A percentile compares a stretch with the other conserved stretches of the same genome.
phyloP scores from a whole-genome alignment of 805 yeast species.

The Starmerella lactis-condensi region DNA sequence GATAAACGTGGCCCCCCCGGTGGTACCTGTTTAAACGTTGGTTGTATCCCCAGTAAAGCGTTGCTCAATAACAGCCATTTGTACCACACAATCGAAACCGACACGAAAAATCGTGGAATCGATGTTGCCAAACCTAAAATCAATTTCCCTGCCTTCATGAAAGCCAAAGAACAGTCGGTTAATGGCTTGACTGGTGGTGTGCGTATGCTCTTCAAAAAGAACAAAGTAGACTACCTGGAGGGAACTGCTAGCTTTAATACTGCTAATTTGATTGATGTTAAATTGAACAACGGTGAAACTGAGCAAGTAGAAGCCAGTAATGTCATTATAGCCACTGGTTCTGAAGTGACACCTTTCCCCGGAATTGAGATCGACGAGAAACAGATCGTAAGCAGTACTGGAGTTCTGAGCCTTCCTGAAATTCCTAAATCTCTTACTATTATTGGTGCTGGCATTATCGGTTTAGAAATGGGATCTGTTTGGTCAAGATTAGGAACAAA shows the following conservation, averaged over 20 bases:
- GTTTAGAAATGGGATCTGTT: conserved; percentile 98
- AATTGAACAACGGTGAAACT: conserved; percentile 72
- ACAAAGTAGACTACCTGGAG: conserved; percentile 84
- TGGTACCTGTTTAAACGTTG: conserved; percentile 96
- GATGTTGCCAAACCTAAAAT: conserved; percentile 55
- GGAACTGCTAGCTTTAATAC: conserved; percentile 79
- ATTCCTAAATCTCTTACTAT: conserved; percentile 80
- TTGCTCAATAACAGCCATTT: conserved; percentile 84
- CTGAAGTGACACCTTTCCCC: conserved; percentile 97
- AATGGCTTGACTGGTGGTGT: conserved; percentile 81
- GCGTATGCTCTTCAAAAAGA: conserved; percentile 86
- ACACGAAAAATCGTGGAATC: conserved; percentile 75
- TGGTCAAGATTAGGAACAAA: conserved; percentile 89
- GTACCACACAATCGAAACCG: conserved; percentile 74
- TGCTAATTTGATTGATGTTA: conserved; percentile 59
- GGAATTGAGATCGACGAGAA: conserved; percentile 93
- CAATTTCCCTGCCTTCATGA: conserved; percentile 64
- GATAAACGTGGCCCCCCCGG: conserved; percentile 94
- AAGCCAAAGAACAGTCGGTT: conserved; percentile 83
- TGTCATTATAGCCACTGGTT: conserved; percentile 92
- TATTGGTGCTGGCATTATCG: conserved; percentile 99
- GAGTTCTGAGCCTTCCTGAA: conserved; percentile 67
- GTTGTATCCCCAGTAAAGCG: conserved; percentile 97
- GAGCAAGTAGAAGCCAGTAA: conserved; percentile 62
- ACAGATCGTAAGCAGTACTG: conserved; percentile 91